Evolutionary conservation across 257 asterid species (phyloP).

Genomic region (Rubia yunnanensis): DNA sequence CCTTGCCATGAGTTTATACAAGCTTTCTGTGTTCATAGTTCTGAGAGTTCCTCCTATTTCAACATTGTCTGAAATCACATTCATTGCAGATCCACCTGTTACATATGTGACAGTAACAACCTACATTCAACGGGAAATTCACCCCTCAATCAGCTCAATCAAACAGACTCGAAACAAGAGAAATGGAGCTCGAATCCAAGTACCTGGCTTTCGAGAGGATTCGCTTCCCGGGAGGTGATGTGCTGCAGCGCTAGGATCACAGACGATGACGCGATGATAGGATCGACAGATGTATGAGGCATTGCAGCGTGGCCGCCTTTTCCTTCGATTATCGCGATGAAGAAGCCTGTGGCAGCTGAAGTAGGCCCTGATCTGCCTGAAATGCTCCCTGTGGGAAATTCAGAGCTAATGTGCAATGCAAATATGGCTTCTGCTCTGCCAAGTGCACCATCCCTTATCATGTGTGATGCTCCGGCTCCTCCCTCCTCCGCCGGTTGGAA

Average conservation of each 20-base stretch:
- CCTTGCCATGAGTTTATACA: constrained; percentile 51
- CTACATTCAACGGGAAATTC: constrained; percentile 27
- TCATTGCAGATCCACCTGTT: constrained; percentile 59
- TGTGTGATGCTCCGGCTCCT: constrained; percentile 71
- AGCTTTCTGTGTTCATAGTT: constrained; percentile 69
- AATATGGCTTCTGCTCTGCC: constrained; percentile 65
- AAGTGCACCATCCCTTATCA: constrained; percentile 84
- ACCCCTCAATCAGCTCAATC: not conserved
- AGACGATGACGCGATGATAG: constrained; percentile 56
- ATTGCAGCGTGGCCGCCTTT: constrained; percentile 72
- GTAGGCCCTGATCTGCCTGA: constrained; percentile 45
- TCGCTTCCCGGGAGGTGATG: constrained; percentile 62
- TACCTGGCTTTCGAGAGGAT: constrained; percentile 75
- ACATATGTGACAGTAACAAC: constrained; percentile 72
- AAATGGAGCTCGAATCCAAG: not conserved
- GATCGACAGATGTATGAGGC: constrained; percentile 62
- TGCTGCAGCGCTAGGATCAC: constrained; percentile 69
- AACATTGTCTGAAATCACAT: constrained; percentile 53
- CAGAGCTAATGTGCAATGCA: constrained; percentile 56
- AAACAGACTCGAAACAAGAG: not conserved
- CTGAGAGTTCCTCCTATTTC: constrained; percentile 75
- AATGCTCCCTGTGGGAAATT: constrained; percentile 49
- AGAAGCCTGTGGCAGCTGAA: constrained; percentile 54
- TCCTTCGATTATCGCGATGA: constrained; percentile 58
- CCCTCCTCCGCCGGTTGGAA: constrained; percentile 96